These are phyloP conservation scores for Trichoderma harzianum DNA, from an alignment of 2,329 filamentous ascomycete genomes.

Conservation along the genomic window DNA sequence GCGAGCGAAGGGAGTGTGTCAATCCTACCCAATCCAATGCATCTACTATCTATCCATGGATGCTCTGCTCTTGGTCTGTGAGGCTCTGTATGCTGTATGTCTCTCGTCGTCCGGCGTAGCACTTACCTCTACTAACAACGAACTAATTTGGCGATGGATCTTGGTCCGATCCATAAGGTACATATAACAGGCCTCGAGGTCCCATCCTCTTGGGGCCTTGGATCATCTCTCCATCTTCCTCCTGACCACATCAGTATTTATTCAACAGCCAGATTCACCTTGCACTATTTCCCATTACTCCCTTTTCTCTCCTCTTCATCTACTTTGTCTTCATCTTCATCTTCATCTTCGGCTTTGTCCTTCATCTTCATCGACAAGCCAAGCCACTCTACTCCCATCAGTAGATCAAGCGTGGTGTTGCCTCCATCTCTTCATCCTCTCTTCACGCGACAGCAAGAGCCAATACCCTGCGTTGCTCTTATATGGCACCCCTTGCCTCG, in stretches of 20 bases:
- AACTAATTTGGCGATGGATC: not conserved
- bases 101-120: not conserved
- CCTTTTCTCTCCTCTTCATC: not conserved
- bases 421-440: not conserved
- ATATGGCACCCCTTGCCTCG: not conserved
- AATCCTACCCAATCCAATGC: not conserved
- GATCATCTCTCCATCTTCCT: not conserved
- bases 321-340: not conserved
- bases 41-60: not conserved
- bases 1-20: not conserved
- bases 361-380: not conserved
- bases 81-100: not conserved
- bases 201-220: not conserved
- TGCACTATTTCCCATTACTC: not conserved
- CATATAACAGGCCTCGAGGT: conserved; percentile 2
- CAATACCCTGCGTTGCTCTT: not conserved
- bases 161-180: conserved; percentile 1
- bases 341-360: not conserved
- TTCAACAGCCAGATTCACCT: not conserved
- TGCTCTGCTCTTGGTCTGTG: not conserved
- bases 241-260: not conserved
- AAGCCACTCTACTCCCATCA: not conserved
- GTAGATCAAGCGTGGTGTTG: not conserved
- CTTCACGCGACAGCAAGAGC: not conserved
- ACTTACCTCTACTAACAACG: not conserved